These are phyloP conservation scores for Suillus ampliporus DNA, from an alignment of 768 basidiomycete species.

Conservation along the genomic window DNA sequence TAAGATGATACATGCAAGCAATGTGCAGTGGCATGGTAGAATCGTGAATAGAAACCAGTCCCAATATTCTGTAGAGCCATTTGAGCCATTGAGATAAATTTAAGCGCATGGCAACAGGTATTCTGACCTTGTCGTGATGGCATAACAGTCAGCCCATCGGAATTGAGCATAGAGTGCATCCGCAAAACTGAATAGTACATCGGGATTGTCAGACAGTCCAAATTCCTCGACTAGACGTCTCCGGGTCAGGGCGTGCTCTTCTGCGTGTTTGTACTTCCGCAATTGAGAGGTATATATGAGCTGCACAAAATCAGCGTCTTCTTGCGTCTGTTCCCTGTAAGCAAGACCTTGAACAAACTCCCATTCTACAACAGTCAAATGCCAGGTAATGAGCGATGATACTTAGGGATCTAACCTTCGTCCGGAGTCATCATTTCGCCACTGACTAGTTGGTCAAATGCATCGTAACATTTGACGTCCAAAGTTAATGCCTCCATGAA, in stretches of 20 bases:
- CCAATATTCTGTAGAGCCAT: slow-evolving; percentile 68
- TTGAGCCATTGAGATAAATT: slow-evolving; percentile 4
- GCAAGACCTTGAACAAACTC: slow-evolving; percentile 88
- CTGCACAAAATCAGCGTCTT: slow-evolving; percentile 90
- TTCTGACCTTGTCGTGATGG: slow-evolving; percentile 77
- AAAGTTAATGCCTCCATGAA: slow-evolving; percentile 95
- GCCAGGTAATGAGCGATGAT: not conserved
- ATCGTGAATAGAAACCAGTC: slow-evolving; percentile 83
- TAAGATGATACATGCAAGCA: slow-evolving; percentile 97
- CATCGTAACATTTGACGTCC: slow-evolving; percentile 97
- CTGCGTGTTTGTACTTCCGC: slow-evolving; percentile 85
- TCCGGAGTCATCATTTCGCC: slow-evolving; percentile 96
- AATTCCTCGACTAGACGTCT: slow-evolving; percentile 83
- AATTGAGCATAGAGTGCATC: slow-evolving; percentile 89
- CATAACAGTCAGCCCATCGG: slow-evolving; percentile 94
- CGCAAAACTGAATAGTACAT: slow-evolving; percentile 89
- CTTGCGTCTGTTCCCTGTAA: slow-evolving; percentile 81
- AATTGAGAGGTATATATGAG: slow-evolving; percentile 92
- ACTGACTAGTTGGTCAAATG: slow-evolving; percentile 87
- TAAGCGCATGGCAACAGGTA: slow-evolving; percentile 5
- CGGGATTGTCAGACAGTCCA: slow-evolving; percentile 87
- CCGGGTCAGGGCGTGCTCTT: slow-evolving; percentile 82
- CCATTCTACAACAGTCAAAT: slow-evolving; percentile 74
- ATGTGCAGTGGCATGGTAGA: slow-evolving; percentile 93
- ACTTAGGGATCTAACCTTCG: slow-evolving; percentile 71